Evolutionary conservation across 345 rosid genomes (phyloP), one percentile per base, ranked within the genome.

Genomic region (Murraya koenigii): DNA sequence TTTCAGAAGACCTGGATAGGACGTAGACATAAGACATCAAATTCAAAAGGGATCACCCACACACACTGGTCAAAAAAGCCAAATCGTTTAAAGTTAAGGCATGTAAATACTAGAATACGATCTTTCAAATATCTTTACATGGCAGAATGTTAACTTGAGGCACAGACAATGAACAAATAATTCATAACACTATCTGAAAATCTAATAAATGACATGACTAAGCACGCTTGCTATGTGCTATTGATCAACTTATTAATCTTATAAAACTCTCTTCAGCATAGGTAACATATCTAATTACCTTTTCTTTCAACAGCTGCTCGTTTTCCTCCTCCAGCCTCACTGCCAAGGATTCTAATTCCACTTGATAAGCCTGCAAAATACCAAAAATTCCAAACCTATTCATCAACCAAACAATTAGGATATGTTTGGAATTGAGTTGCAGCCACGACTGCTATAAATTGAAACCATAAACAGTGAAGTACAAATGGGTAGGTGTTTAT

Each of bases 301-400:
- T 93, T 75, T 93, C 99, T 78, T 82, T 91, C 79, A 87, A 70
- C 77, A 95, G 88, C 83, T 56, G 79, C 76, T 86, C 95, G 49
- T 95, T 92, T 86, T 93, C 98, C 80, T 88, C 89, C 86, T 92
- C 95, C 7, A 95, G 80, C 78, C 78, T 92, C 59, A 86, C 82
- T 1, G 94, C 99, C 85, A 93, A 67, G 0, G 94, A 81, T 85
- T 93, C 98, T 63, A 95, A 87, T 85, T 92, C 95, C 41, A 87
- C 90, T 86, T 93, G 99, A 83, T 95, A 93, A 32, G 99, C 99
- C 88, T 95, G 81, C 66, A 77, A 38, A 25, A 44, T 5, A 7
- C 38, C 22, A 35, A 32, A 66, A 38, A 44, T 17, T 22, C 56
- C 5, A 39, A 63, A 79, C n/a, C 61, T 5, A 70, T 36, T 41